Evolutionary conservation across 345 rosid genomes (phyloP), one percentile per base, ranked within the genome.

Genomic region (Angophora floribunda): DNA sequence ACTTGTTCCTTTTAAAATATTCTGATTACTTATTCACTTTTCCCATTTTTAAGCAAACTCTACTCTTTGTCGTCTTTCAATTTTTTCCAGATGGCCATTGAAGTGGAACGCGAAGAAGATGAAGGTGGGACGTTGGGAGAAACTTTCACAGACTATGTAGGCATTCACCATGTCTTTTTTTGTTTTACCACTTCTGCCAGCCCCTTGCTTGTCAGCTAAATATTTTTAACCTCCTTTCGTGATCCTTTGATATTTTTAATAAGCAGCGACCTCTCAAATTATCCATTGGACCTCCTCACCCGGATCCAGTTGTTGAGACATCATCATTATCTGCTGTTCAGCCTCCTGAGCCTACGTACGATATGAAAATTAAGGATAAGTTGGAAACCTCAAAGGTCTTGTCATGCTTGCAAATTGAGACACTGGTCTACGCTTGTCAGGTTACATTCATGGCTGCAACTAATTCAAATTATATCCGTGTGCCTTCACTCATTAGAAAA

Each of bases 351-450:
- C 99, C 99, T 19, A 93, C 96, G 86, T 97, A 97, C 90, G 93
- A 94, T 90, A 92, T 96, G 87, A 94, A 91, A 93, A 95, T 92
- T 87, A 94, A 91, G 92, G 97, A 96, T 89, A 94, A 95, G 51
- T 90, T 97, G 89, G 99, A 97, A 92, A 92, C 88, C 52, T 91
- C 97, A 87, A 93, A 91, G 90, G 92, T 96, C 88, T 93, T 97
- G 94, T 97, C 99, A 59, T 97, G 98, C 93, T 94, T 97, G 96
- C 99, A 97, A 96, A 96, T 97, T 91, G 99, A 97, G 97, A 97
- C 99, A 26, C 90, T 97, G 95, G 98, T 96, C 91, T 96, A 97
- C 88, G 99, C 99, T 91, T 94, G 94, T 91, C 99, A 97, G 99
- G 99, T 97, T 89, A 89, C 89, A 92, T 88, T 91, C 82, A 75